Conservation (phyloP, 345 rosid species). For the Rhodamnia argentea region DNA sequence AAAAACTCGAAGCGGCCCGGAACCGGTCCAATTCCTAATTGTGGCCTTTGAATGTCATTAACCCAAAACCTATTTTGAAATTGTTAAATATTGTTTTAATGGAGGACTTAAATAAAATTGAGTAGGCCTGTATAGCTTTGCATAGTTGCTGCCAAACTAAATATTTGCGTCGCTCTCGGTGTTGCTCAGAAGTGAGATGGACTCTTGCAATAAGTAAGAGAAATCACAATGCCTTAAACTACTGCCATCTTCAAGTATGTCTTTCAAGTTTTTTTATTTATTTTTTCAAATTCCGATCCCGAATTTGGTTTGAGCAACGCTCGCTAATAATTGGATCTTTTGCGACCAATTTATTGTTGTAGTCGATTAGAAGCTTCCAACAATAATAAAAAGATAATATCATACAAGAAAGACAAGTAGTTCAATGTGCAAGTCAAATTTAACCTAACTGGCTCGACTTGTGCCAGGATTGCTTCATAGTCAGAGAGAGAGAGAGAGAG, state of each 20-base stretch:
- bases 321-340: neutral
- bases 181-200: neutral
- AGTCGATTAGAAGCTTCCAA: neutral
- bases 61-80: neutral
- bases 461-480: neutral
- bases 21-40: neutral
- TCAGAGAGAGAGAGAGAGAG: neutral
- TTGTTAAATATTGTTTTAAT: neutral
- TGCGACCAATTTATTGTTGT: neutral
- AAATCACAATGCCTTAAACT: neutral
- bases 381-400: neutral
- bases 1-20: neutral
- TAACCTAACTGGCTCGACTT: neutral
- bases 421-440: neutral
- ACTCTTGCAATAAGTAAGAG: neutral
- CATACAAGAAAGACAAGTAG: neutral
- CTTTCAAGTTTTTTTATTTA: neutral
- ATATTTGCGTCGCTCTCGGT: neutral
- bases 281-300: too few species aligned
- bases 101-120: neutral
- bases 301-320: too few species aligned
- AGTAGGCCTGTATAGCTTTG: neutral
- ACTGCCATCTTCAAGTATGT: neutral
- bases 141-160: neutral
- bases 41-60: neutral